These are phyloP conservation scores for Lodderomyces pseudojiufengensis DNA, from an alignment of 1,139 yeast species.

Conservation along the genomic window DNA sequence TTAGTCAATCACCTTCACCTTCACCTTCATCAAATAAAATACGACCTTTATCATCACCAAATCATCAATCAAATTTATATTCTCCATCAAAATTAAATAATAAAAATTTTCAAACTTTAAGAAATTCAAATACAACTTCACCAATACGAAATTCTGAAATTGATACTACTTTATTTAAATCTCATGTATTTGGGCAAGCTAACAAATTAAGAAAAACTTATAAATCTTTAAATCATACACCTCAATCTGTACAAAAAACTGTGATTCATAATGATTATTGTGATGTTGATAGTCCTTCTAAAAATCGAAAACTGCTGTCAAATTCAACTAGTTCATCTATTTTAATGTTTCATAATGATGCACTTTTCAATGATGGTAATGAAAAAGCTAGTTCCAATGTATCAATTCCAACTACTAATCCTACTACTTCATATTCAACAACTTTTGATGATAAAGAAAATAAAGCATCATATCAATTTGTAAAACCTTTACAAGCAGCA, in stretches of 20 bases:
- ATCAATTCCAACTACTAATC: background rate
- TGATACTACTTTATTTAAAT: conserved; percentile 18
- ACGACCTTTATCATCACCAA: conserved; percentile 7
- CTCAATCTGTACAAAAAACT: conserved; percentile 4
- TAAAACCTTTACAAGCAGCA: conserved; percentile 82
- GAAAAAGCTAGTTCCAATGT: no score
- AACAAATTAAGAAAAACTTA: conserved; percentile 13
- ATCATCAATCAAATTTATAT: conserved; percentile 16
- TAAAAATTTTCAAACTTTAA: conserved; percentile 34
- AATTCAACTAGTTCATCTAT: conserved; percentile 13
- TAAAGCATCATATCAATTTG: conserved; percentile 57
- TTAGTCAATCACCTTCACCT: conserved; percentile 47
- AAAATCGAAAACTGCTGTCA: conserved; percentile 27
- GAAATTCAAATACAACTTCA: conserved; percentile 30
- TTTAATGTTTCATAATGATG: conserved; percentile 18
- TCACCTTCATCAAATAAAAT: conserved; percentile 32
- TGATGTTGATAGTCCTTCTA: conserved; percentile 35
- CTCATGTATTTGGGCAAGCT: conserved; percentile 17
- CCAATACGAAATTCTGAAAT: conserved; percentile 22
- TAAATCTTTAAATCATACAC: conserved; percentile 10
- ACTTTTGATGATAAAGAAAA: conserved; percentile 34
- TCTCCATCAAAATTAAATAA: conserved; percentile 33
- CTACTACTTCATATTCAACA: no score
- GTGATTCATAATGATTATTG: conserved; percentile 19
- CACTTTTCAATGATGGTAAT: background rate